A percentile compares a stretch with the other conserved stretches of the same genome.
Evolutionary conservation across 2,329 filamentous ascomycete species (phyloP).

Genomic region (Aspergillus sp.): DNA sequence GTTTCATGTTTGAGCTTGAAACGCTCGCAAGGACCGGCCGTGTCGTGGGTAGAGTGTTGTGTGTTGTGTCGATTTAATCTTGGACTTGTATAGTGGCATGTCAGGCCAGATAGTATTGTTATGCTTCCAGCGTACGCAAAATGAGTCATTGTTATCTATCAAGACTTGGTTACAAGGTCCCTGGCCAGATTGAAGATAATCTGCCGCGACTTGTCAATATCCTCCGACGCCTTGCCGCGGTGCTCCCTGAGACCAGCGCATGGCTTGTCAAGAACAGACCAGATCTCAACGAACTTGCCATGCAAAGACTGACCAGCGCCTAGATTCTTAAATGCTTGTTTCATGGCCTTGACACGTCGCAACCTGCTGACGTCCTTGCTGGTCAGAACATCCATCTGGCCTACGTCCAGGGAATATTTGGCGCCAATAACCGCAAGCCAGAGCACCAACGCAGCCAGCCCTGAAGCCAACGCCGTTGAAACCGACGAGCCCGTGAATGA

Average conservation of each 20-base stretch:
- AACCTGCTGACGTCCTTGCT: background rate
- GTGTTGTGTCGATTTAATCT: too few species aligned
- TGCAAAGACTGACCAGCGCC: background rate
- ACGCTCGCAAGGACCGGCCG: background rate
- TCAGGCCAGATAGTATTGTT: too few species aligned
- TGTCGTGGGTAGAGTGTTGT: too few species aligned
- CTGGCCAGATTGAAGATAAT: background rate
- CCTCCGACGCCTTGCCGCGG: background rate
- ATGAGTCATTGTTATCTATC: background rate
- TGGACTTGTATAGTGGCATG: too few species aligned
- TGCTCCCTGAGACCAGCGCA: background rate
- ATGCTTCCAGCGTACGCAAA: too few species aligned
- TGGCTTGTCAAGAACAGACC: background rate
- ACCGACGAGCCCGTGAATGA: background rate
- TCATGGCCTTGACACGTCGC: background rate
- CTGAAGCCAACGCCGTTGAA: background rate
- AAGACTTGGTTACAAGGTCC: background rate
- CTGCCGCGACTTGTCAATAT: background rate
- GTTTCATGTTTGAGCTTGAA: slow-evolving; percentile 1
- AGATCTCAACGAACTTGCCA: background rate
- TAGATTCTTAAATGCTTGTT: background rate
- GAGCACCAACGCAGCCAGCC: background rate
- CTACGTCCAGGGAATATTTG: background rate
- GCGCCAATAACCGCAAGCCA: background rate
- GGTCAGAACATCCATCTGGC: background rate